These are phyloP conservation scores for Camelina neglecta DNA, from an alignment of 345 rosid species.

Conservation along the genomic window DNA sequence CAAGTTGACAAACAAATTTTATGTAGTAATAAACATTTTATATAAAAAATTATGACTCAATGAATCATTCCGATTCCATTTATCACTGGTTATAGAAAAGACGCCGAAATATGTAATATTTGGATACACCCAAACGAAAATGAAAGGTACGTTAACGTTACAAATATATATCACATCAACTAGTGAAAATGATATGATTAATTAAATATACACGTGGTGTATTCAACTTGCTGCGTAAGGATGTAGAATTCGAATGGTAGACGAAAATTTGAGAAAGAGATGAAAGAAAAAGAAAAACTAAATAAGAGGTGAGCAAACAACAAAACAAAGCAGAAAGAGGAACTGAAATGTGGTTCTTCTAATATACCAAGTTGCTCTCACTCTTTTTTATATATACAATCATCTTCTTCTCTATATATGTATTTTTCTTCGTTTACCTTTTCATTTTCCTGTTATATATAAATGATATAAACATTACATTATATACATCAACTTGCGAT, in stretches of 20 bases:
- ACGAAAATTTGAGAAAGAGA: constrained; percentile 16
- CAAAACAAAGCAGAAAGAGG: constrained; percentile 29
- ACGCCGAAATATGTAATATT: neutral
- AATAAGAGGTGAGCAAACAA: constrained; percentile 14
- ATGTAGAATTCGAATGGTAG: constrained; percentile 8
- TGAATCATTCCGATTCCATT: neutral
- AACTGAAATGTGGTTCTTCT: constrained; percentile 32
- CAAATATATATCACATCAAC: neutral
- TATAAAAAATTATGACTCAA: no score
- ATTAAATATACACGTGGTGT: constrained; percentile 7
- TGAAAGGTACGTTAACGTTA: neutral
- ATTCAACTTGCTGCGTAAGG: constrained; percentile 18
- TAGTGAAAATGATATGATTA: neutral
- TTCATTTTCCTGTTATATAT: no score
- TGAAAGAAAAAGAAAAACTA: neutral
- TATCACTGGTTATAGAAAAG: neutral
- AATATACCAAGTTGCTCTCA: constrained; percentile 25
- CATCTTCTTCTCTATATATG: neutral
- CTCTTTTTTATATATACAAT: constrained; percentile 3
- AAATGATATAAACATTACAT: neutral
- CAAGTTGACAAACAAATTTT: neutral
- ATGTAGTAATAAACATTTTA: neutral
- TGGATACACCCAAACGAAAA: neutral
- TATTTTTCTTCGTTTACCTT: neutral
- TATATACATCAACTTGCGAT: neutral